phyloP scores from a whole-genome alignment of 1,284 basidiomycete genomes.

The Cystobasidium slooffiae region DNA sequence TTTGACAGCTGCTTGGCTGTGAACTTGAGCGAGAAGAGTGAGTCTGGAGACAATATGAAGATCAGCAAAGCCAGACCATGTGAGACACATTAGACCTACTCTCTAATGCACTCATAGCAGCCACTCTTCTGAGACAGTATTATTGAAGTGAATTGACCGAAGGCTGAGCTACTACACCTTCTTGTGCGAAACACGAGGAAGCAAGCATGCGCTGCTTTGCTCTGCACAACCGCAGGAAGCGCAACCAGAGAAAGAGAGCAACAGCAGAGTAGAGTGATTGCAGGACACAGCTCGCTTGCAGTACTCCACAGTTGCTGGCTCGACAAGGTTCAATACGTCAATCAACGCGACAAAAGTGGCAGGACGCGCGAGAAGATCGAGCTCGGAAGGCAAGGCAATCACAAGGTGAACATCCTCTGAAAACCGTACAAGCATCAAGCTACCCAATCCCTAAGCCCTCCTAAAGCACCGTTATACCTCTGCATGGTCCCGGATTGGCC shows the following conservation, averaged over 20 bases:
- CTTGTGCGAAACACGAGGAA: not conserved
- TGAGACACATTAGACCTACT: conserved; percentile 64
- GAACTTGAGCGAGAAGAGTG: conserved; percentile 93
- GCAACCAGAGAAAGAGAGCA: not conserved
- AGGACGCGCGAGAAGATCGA: too few relatives aligned
- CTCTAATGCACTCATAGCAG: conserved; percentile 82
- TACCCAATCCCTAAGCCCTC: too few relatives aligned
- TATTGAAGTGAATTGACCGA: not conserved
- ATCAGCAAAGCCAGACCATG: conserved; percentile 52
- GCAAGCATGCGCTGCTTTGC: not conserved
- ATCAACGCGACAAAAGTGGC: not conserved
- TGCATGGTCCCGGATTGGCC: not conserved
- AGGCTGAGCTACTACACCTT: not conserved
- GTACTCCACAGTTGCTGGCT: not conserved
- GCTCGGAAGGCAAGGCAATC: too few relatives aligned
- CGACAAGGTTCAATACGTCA: not conserved
- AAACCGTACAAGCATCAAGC: too few relatives aligned
- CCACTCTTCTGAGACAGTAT: not conserved
- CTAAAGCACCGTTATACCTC: too few relatives aligned
- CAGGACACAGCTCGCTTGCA: not conserved
- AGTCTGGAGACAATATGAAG: conserved; percentile 65
- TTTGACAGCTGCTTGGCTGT: conserved; percentile 89
- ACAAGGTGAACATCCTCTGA: too few relatives aligned
- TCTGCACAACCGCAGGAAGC: not conserved
- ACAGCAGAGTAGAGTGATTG: too few relatives aligned